These are phyloP conservation scores for Pseudogymnoascus sp. DNA, from an alignment of 2,329 filamentous ascomycete genomes.

Conservation along the genomic window DNA sequence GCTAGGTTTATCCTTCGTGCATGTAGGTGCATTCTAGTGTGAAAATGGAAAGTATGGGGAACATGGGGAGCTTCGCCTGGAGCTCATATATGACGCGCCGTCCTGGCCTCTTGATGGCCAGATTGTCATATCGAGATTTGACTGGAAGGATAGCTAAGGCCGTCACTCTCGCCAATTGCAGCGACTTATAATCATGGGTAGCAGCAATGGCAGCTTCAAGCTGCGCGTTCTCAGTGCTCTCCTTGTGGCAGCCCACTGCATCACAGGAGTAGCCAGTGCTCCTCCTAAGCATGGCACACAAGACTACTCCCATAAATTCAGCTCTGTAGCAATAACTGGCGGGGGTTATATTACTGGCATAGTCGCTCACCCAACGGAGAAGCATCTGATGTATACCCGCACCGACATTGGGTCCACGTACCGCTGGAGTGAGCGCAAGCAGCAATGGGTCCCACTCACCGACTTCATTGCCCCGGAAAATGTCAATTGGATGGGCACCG, in stretches of 20 bases:
- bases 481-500: constrained; percentile 15
- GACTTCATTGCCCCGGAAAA: constrained; percentile 15
- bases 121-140: background rate
- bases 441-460: constrained; percentile 15
- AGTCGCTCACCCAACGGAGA: constrained; percentile 14
- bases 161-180: background rate
- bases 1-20: background rate
- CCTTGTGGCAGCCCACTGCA: background rate
- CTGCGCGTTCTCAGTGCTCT: background rate
- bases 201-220: background rate
- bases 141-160: background rate
- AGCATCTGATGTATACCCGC: constrained; percentile 14
- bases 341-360: constrained; percentile 16
- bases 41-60: background rate
- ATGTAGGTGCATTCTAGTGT: background rate
- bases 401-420: constrained; percentile 16
- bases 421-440: constrained; percentile 10
- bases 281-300: constrained; percentile 2
- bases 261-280: background rate
- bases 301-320: constrained; percentile 11
- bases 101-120: background rate
- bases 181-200: background rate
- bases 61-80: background rate
- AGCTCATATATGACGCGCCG: background rate
- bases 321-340: constrained; percentile 14